Base-by-base conservation (phyloP, 176 grass and related monocot species). In the Phoenix roebelenii region DNA sequence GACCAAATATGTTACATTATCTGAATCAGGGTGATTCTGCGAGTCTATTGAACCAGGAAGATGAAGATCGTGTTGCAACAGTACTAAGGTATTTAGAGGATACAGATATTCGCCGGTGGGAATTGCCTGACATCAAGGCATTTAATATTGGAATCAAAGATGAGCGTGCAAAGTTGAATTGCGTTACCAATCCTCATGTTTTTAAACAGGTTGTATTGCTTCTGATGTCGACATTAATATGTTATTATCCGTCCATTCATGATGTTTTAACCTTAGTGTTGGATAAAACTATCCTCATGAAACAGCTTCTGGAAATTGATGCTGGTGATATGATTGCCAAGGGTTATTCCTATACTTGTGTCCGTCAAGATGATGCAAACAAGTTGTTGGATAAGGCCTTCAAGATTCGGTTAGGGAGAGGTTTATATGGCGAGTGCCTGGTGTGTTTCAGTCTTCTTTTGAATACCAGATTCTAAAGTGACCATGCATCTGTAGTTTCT, bases 261-360 rank as follows among this genome's bases (percentile, higher is more conserved):
- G 7, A 44, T 44, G 3, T 44, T 44, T 44, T 12, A 10, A 44
- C 12, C 35, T 44, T 44, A 44, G 7, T 12, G 35, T 12, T 14
- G 35, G 35, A 30, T 44, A 44, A 44, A 44, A 44, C 14, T 44
- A 44, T 44, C 51, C 63, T 52, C 72, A 4, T 54, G 18, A 26
- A 62, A 75, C 88, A 98, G 93, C 84, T 92, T 39, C 49, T 78
- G 68, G 84, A 88, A 72, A 71, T 83, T 80, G 76, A 98, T 81
- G 65, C 77, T 39, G 56, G 68, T 44, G 23, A 79, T 76, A 53
- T 92, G 58, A 81, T 92, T 51, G 32, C 72, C 44, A 88, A 74
- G 66, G 87, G 66, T 25, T 67, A 76, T 58, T 85, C 22, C 30
- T 52, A 74, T 61, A 60, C 68, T 70, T 29, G 25, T 22, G 67